Base-by-base conservation (phyloP, 2,329 filamentous ascomycete genomes). In the Allantophomopsis cytisporea region DNA sequence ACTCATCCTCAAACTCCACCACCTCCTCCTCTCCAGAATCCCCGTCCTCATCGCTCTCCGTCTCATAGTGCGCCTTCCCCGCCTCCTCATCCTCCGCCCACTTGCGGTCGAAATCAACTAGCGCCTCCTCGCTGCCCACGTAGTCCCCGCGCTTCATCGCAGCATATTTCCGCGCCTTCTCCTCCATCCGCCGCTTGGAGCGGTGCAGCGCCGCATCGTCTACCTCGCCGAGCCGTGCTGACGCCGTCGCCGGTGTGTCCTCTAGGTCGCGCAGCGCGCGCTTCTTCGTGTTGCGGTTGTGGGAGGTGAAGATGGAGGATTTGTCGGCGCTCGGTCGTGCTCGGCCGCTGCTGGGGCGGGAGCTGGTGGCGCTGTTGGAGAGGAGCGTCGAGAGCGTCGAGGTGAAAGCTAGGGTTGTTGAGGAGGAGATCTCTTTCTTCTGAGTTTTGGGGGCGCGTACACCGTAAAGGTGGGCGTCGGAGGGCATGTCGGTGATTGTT, bases 51-150 rank as follows among this genome's bases (percentile, higher is more conserved):
- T 85, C 77, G 31, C 75, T 66, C 44, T 80, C 81, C 41, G 80
- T 77, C 15, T 54, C 37, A n/a, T 45, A 42, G n/a, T 42, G 54
- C 7, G 45, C 45, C 14, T 53, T 48, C 8, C 54, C 60, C 1
- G 54, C 52, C 3, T 57, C 60, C 40, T 77, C 65, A 17, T 65
- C 63, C 54, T 94, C 84, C 0, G 82, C 86, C 88, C 91, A 96
- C 63, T 96, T 98, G 44, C 81, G 71, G 60, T 96, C 91, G 59
- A 98, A 98, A 62, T 98, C 89, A 2, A 98, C 81, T 18, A 94
- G 71, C 17, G 73, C 70, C 49, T 78, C 74, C 47, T 83, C 73
- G 1, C 20, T 18, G 0, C 37, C 37, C 7, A 84, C 65, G 58
- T 84, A 79, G 54, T 94, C 80, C n/a, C 89, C 88, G 28, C 83